Evolutionary conservation across 1,284 basidiomycete genomes (phyloP).

Genomic region (Apiotrichum gamsii): DNA sequence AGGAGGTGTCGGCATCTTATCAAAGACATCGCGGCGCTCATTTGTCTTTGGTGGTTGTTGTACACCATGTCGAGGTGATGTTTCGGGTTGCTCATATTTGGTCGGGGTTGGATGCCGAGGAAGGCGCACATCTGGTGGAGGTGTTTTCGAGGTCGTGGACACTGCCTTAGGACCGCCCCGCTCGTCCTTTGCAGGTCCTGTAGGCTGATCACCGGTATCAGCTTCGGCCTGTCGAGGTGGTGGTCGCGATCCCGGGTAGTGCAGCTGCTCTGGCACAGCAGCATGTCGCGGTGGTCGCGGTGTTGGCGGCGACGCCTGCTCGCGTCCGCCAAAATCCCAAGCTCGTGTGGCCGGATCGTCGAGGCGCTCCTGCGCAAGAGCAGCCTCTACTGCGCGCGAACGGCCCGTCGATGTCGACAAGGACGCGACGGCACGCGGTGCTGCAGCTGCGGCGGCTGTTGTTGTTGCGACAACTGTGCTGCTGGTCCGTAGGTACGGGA

Average conservation of each 20-base stretch:
- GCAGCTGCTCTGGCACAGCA: too few species aligned
- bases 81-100: too few species aligned
- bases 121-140: too few species aligned
- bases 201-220: too few species aligned
- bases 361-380: neutral
- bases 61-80: neutral
- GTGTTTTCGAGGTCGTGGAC: neutral
- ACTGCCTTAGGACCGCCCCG: too few species aligned
- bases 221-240: too few species aligned
- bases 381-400: constrained; percentile 5
- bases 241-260: too few species aligned
- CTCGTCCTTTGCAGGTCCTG: too few species aligned
- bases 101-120: too few species aligned
- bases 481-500: constrained; percentile 14
- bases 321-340: constrained; percentile 1
- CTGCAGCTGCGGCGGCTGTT: neutral
- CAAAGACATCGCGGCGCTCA: neutral
- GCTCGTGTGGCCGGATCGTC: neutral
- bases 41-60: too few species aligned
- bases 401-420: constrained; percentile 3
- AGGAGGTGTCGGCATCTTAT: neutral
- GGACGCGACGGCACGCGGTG: neutral
- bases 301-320: neutral
- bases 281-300: neutral
- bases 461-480: neutral